Conservation (phyloP, 2,329 filamentous ascomycete species). For the Ophiostoma sp. region DNA sequence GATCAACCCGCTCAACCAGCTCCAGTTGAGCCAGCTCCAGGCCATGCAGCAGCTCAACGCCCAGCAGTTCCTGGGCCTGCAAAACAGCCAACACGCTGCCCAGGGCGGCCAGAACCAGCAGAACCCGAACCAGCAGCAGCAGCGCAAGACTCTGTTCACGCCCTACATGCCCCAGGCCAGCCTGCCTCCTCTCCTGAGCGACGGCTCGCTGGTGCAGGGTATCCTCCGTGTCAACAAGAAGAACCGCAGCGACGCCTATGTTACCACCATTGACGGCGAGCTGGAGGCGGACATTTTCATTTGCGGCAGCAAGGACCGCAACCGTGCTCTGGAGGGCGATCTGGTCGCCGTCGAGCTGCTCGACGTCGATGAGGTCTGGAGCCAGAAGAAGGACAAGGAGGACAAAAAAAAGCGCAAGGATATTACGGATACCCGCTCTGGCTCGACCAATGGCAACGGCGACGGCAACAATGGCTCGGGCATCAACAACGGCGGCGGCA, state of each 20-base stretch:
- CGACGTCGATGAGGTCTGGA: constrained; percentile 97
- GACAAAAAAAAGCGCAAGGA: constrained; percentile 99
- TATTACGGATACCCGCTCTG: constrained; percentile 84
- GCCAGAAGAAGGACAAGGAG: constrained; percentile 98
- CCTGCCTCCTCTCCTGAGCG: constrained; percentile 82
- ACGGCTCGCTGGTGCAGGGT: constrained; percentile 93
- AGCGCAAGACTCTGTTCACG: constrained; percentile 97
- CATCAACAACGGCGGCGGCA: constrained; percentile 54
- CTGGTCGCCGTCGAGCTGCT: constrained; percentile 93
- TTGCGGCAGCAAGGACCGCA: constrained; percentile 97
- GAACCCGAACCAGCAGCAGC: constrained; percentile 68
- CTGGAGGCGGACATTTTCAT: constrained; percentile 99
- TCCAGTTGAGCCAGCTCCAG: constrained; percentile 86
- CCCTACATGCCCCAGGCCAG: constrained; percentile 95
- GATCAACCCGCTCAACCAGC: constrained; percentile 81
- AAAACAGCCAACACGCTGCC: constrained; percentile 72
- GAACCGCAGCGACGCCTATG: constrained; percentile 97
- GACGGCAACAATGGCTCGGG: constrained; percentile 58
- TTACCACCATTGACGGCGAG: constrained; percentile 82
- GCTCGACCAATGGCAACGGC: constrained; percentile 71
- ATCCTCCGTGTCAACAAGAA: constrained; percentile 99
- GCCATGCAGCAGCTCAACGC: constrained; percentile 71
- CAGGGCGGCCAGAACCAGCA: constrained; percentile 64
- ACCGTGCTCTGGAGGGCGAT: constrained; percentile 93
- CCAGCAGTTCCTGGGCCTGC: constrained; percentile 69